Evolutionary conservation across 179 eudicot species (phyloP), one percentile per base, ranked within the genome.

Genomic region (Monotropa hypopitys): DNA sequence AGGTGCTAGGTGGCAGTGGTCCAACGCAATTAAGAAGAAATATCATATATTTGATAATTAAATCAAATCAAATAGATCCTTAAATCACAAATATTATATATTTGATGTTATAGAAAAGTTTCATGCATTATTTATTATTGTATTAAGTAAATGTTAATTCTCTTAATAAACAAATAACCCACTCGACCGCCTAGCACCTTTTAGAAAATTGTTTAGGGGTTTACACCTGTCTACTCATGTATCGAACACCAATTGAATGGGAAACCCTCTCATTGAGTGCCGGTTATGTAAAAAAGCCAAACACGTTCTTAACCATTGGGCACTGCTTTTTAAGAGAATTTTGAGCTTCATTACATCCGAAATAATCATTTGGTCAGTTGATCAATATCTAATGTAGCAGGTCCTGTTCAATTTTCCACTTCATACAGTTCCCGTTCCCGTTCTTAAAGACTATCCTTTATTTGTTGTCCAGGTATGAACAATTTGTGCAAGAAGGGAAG

Each of bases 401-500:
- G 30, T 68, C 32, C 33, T 49, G 35, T 20, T 33, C 79, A 46
- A 40, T 20, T 71, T 56, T 47, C 20, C n/a, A 23, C 53, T 53
- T 26, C 53, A 35, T 20, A 53, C 1, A 12, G 40, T 1, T 70
- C 6, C 5, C 56, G 1, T 70, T 56, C 54, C 53, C 20, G 23
- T 54, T 54, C 2, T 54, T 70, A 42, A 53, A 18, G n/a, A 49
- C 11, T 23, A 12, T 45, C 18, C 7, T 73, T 47, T 72, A 43
- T 73, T 69, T 70, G 33, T 63, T 77, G 30, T 80, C 79, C 89
- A 94, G 97, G 86, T 90, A 85, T 72, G 98, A 88, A 79, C 92
- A 88, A 81, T 88, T 94, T 83, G 77, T 92, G 63, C 91, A 86
- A 75, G 92, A 90, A 76, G 97, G 94, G 76, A 91, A 89, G 83